phyloP scores from a whole-genome alignment of 345 rosid species.

The Gynandropsis gynandra region DNA sequence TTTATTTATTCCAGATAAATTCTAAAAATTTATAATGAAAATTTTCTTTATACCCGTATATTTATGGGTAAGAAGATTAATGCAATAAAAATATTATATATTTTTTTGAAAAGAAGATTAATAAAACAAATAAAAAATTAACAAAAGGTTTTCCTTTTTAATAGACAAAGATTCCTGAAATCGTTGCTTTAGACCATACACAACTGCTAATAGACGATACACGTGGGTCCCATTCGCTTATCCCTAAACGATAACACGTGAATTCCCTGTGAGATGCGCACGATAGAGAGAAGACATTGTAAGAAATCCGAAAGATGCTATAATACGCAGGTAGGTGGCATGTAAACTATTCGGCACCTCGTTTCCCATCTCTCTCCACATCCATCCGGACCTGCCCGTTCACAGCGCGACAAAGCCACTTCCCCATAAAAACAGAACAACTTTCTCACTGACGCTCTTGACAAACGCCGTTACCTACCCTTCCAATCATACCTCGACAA shows the following conservation, averaged over 20 bases:
- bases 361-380: conserved; percentile 20
- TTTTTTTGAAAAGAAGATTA: neutral
- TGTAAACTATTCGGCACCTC: conserved; percentile 19
- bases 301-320: conserved; percentile 12
- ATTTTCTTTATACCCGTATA: too few species aligned
- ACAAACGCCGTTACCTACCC: conserved; percentile 39
- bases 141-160: conserved; percentile 16
- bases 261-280: conserved; percentile 24
- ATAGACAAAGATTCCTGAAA: conserved; percentile 61
- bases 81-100: too few species aligned
- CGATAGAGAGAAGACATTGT: conserved; percentile 12
- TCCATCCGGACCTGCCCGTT: conserved; percentile 64
- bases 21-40: too few species aligned
- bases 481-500: conserved; percentile 23
- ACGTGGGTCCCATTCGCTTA: conserved; percentile 37
- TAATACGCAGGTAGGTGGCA: conserved; percentile 21
- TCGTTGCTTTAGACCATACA: conserved; percentile 51
- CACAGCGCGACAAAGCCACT: conserved; percentile 65
- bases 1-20: too few species aligned
- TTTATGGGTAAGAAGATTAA: too few species aligned
- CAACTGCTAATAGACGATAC: conserved; percentile 39
- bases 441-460: conserved; percentile 41
- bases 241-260: conserved; percentile 28
- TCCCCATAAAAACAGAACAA: conserved; percentile 56
- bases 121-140: neutral